Base-by-base conservation (phyloP, 1,139 yeast genomes). In the Suhomyces coccinellae region DNA sequence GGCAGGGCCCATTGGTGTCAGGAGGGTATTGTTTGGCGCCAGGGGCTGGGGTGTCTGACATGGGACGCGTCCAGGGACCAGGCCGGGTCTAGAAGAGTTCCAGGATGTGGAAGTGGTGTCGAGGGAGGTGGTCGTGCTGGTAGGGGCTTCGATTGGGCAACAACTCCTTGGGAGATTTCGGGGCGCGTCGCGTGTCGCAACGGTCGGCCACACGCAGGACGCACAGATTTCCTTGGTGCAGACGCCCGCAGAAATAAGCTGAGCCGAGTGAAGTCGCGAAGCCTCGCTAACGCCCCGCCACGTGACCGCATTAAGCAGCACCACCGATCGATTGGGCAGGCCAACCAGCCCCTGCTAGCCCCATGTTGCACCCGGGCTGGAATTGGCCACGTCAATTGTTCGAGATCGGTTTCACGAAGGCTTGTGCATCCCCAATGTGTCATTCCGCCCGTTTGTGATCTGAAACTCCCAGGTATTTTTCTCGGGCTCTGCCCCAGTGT, bases 381-480 rank as follows among this genome's bases (percentile, higher is more conserved):
- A 20, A 13, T 17, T 33, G 15, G 11, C 29, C 29, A 7, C 14
- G 4, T 20, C 36, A 34, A 34, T 24, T 8, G 26, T n/a, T 27
- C 33, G 15, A 26, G 40, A 35, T 36, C 40, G 26, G 36, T 41
- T 36, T 41, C 22, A 31, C n/a, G 39, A 35, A 31, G 44, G 44
- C 36, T 41, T 41, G 44, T 32, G n/a, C 17, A n/a, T 12, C 13
- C 26, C 26, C 26, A 13, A 5, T 9, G n/a, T 14, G 12, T 6
- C n/a, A 14, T 14, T 14, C 29, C 12, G 16, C 29, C 11, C 29
- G 14, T 22, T 20, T 20, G 24, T 20, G 24, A 20, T 20, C 24
- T 20, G 24, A 20, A 20, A 20, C 24, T 20, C 7, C 7, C 8
- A 20, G 24, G 24, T 20, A 6, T 20, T 20, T 4, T 17, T 17